Conservation (phyloP, 208 protist genomes). For the Leishmania braziliensis region DNA sequence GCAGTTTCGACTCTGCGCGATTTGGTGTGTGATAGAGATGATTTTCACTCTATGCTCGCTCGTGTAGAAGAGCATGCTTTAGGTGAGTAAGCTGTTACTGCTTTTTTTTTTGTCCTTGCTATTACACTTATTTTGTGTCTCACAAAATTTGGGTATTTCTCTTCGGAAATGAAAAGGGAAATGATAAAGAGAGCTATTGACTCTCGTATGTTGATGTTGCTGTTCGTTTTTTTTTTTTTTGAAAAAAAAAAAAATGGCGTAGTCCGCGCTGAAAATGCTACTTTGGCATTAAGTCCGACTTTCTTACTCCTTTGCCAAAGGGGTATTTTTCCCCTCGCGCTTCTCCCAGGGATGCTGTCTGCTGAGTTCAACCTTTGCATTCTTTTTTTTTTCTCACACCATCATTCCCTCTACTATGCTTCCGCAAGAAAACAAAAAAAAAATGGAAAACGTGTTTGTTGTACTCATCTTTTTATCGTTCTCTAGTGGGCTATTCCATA, state of each 20-base stretch:
- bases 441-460: not conserved
- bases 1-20: conserved; percentile 58
- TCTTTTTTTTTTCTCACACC: not conserved
- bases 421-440: conserved; percentile 1
- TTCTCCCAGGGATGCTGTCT: not conserved
- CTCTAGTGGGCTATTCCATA: not conserved
- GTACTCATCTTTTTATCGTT: not conserved
- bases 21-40: conserved; percentile 45
- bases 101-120: not conserved
- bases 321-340: not conserved
- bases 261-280: not conserved
- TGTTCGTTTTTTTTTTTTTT: not conserved
- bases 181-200: not conserved
- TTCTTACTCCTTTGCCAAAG: not conserved
- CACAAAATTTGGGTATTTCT: not conserved
- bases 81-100: conserved; percentile 5
- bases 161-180: not conserved
- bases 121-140: not conserved
- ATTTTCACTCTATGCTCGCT: conserved; percentile 43
- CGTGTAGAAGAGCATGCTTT: conserved; percentile 22
- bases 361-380: not conserved
- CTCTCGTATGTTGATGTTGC: too few relatives aligned
- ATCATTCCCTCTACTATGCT: not conserved
- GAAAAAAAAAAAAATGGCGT: not conserved
- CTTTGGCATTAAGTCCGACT: too few relatives aligned